Evolutionary conservation across 805 yeast species (phyloP).

Genomic region (Yamadazyma paraphyllophila): DNA sequence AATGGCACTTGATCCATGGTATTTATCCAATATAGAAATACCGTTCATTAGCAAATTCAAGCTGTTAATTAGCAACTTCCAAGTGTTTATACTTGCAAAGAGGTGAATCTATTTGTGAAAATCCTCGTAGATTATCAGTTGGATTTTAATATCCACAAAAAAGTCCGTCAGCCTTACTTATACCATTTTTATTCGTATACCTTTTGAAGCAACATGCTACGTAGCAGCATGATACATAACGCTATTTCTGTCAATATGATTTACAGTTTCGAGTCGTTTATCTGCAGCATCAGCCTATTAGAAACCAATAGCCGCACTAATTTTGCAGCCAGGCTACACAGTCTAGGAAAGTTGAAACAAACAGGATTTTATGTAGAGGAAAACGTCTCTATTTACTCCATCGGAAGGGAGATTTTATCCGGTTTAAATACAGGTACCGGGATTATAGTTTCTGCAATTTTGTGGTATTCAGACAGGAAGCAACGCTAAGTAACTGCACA

Average conservation of each 20-base stretch:
- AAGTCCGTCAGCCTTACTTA: not conserved
- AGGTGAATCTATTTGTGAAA: not conserved
- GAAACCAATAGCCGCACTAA: not conserved
- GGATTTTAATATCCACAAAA: not conserved
- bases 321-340: slow-evolving; percentile 1
- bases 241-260: not conserved
- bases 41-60: slow-evolving; percentile 1
- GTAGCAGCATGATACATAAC: too few species aligned
- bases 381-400: too few species aligned
- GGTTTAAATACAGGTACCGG: too few species aligned
- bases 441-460: too few species aligned
- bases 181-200: not conserved
- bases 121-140: not conserved
- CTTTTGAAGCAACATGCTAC: not conserved
- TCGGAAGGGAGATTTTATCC: too few species aligned
- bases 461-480: too few species aligned
- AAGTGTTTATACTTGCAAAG: too few species aligned
- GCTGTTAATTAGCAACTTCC: not conserved
- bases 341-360: not conserved
- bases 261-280: not conserved
- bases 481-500: not conserved
- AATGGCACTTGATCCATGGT: not conserved
- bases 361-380: not conserved
- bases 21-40: slow-evolving; percentile 3
- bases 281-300: slow-evolving; percentile 2